Evolutionary conservation across 441 rosid species (phyloP).

Genomic region (Gossypium lobatum): DNA sequence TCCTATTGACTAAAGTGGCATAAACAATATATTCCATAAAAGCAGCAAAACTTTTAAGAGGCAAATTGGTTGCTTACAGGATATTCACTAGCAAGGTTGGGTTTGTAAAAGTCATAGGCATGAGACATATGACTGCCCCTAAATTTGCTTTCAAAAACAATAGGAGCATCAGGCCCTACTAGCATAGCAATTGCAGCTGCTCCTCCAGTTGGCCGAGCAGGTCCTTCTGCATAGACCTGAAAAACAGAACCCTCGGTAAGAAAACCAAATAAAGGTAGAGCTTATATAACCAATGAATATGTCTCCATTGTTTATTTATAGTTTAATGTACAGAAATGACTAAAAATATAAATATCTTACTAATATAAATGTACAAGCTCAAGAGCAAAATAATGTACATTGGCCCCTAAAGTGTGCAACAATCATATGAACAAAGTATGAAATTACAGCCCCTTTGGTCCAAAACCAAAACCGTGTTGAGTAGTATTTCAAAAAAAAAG

Average conservation of each 20-base stretch:
- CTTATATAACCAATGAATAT: neutral
- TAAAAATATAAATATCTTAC: neutral
- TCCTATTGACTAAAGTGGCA: neutral
- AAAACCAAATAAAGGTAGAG: neutral
- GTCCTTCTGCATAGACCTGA: constrained; percentile 99
- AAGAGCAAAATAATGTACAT: neutral
- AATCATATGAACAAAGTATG: neutral
- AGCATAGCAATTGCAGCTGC: constrained; percentile 94
- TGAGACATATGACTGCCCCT: constrained; percentile 97
- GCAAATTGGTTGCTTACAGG: constrained; percentile 45
- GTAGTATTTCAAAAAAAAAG: too few species aligned
- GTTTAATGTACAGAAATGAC: neutral
- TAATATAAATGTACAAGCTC: neutral
- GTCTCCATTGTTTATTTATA: neutral
- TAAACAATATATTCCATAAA: neutral
- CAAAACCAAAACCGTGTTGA: neutral
- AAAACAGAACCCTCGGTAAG: constrained; percentile 16
- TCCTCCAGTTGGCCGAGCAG: constrained; percentile 99
- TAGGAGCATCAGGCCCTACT: constrained; percentile 92
- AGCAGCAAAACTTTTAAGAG: constrained; percentile 12
- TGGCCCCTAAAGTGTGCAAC: neutral
- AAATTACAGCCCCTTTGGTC: neutral
- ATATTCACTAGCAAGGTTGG: constrained; percentile 97
- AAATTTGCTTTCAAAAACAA: constrained; percentile 82
- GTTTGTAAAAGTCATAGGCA: constrained; percentile 97